A percentile compares a stretch with the other conserved stretches of the same genome.
Evolutionary conservation across 192 early-diverging fungal genomes (phyloP).

Genomic region (Coemansia sp.): DNA sequence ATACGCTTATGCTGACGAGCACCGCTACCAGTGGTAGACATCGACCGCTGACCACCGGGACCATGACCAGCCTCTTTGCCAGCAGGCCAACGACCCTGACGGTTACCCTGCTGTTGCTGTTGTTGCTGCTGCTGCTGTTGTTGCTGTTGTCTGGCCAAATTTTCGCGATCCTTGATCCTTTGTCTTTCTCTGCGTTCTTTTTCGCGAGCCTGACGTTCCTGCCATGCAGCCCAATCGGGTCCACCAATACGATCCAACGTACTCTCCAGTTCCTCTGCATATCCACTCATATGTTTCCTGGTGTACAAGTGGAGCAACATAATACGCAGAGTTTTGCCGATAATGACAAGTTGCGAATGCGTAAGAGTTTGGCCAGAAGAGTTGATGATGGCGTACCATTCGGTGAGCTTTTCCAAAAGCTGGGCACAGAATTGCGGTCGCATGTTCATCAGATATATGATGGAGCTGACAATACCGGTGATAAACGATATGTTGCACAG

Average conservation of each 20-base stretch:
- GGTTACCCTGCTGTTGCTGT: not conserved
- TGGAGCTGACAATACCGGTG: constrained; percentile 45
- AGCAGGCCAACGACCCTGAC: not conserved
- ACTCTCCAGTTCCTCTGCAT: constrained; percentile 30
- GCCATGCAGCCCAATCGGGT: constrained; percentile 42
- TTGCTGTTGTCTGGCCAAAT: constrained; percentile 4
- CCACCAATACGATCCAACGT: constrained; percentile 46
- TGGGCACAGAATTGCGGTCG: constrained; percentile 45
- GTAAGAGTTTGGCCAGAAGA: constrained; percentile 46
- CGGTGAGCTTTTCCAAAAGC: constrained; percentile 26
- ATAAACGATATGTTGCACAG: constrained; percentile 53
- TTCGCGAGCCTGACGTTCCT: constrained; percentile 34
- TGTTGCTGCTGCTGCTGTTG: constrained; percentile 6
- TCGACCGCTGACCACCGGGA: not conserved
- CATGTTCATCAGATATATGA: constrained; percentile 49
- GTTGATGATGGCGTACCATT: constrained; percentile 47
- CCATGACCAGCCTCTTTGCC: not conserved
- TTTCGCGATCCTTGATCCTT: constrained; percentile 19
- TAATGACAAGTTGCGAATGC: constrained; percentile 33
- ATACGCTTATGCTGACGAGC: constrained; percentile 13
- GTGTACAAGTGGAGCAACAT: constrained; percentile 42
- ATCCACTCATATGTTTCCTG: constrained; percentile 33
- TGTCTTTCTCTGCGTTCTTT: constrained; percentile 21
- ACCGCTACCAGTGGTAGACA: not conserved
- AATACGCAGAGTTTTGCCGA: constrained; percentile 44